Evolutionary conservation across 2,329 filamentous ascomycete species (phyloP), one percentile per base, ranked within the genome.

Genomic region (Colletotrichum lindemuthianum): DNA sequence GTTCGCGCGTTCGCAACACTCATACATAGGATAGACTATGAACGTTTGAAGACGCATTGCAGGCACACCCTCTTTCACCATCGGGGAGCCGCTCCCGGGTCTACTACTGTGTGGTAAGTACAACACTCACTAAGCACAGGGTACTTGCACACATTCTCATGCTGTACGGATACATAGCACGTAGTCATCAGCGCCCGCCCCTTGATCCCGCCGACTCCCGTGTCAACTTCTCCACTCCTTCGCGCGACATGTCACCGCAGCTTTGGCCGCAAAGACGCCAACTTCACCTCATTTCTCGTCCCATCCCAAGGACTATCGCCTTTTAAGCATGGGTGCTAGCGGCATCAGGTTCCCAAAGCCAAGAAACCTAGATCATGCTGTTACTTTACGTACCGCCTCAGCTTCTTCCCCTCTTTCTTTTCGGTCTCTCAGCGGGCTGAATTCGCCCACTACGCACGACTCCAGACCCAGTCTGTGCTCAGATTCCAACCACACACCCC

Each of bases 281-380:
- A 40, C 61, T 41, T 56, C 43, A 60, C 33, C 61, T 65, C 61
- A 61, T 65, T 65, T 65, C 57, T 65, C 61, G 45, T 65, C 61
- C 61, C 50, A 60, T 65, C 61, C 44, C 39, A 60, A 60, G 45
- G 61, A 61, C 57, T 40, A 40, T 40, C 44, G 50, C 51, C 34
- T 49, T 24, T 61, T 50, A 65, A 65, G 61, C 61, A 65, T 52
- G 57, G 50, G 50, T 45, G 45, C 51, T 65, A 65, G 52, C 52
- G 52, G 63, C 63, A 66, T 58, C 59, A 64, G 59, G 49, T 58
- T 65, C 39, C 47, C 44, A 48, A 39, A 44, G 59, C 63, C 59
- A 66, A 66, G 63, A 66, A 59, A 63, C 47, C 48, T 66, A 66
- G 59, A 61, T 60, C 45, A 59, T 65, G 43, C 34, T 56, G 51